Base-by-base conservation (phyloP, 208 protist genomes). In the Kentomonas sorsogonicus region DNA sequence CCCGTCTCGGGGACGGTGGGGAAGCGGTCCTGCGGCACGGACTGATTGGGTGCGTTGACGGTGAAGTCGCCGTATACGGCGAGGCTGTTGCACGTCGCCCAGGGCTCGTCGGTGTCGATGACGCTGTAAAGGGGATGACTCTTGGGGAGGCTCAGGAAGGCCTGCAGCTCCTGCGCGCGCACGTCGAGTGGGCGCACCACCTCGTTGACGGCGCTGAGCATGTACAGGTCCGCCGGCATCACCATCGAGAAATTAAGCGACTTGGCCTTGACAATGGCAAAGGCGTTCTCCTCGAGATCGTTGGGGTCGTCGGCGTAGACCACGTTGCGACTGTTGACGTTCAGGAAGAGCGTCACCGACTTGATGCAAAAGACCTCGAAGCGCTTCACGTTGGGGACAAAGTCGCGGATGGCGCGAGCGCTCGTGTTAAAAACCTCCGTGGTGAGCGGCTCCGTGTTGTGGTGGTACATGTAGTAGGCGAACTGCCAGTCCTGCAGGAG, bases 401-500 rank as follows among this genome's bases (percentile, higher is more conserved):
- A 95, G 62, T 86, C 72, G 11, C 74, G 76, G 15, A 93, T 71
- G 43, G 71, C 76, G 11, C 72, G 60, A n/a, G 85, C 63, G 20
- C 69, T 54, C 25, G 78, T 91, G 72, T 95, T 90, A 73, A 82
- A 92, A 25, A 59, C 62, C 60, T 88, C 85, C 29, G 84, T 91
- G 26, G 73, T 82, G 34, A 93, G 69, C 13, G 77, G 77, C 43
- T 74, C 69, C n/a, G n/a, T n/a, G n/a, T n/a, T n/a, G 53, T 74
- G 72, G 70, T 90, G 83, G 66, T 95, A 95, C 76, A 90, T 85
- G 64, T 86, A 58, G 23, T 74, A 67, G 10, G 84, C 72, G 57
- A 85, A 93, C 68, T 91, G 79, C 75, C 75, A 95, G 72, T 95
- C 83, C 27, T 77, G 78, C 16, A 91, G 57, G 22, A 95, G 56